A percentile compares a stretch with the other conserved stretches of the same genome.
These are phyloP conservation scores for Pleoardoris graminearum DNA, from an alignment of 2,329 filamentous ascomycete species.

Conservation along the genomic window DNA sequence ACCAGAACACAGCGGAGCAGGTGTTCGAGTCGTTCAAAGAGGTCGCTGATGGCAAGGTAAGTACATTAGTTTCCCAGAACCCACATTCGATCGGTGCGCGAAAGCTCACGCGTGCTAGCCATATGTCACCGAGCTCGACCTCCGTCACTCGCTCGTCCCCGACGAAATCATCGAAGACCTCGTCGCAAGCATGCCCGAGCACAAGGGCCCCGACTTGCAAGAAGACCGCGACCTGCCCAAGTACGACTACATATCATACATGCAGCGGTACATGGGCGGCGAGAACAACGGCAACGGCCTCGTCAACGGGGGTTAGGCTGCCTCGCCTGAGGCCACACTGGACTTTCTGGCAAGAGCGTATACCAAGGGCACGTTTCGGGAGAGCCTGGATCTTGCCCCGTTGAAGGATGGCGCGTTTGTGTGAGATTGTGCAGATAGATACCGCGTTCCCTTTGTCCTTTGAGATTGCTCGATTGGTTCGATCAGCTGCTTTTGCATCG, in stretches of 20 bases:
- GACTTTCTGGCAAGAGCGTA: neutral
- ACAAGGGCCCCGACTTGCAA: slow-evolving; percentile 82
- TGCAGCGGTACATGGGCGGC: slow-evolving; percentile 69
- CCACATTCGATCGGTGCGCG: neutral
- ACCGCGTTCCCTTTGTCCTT: neutral
- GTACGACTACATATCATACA: slow-evolving; percentile 96
- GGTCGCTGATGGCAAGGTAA: slow-evolving; percentile 90
- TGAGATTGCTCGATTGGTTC: neutral
- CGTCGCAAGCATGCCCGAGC: slow-evolving; percentile 80
- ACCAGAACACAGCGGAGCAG: slow-evolving; percentile 97
- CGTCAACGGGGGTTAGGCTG: slow-evolving; percentile 18
- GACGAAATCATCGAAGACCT: slow-evolving; percentile 97
- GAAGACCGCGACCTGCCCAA: slow-evolving; percentile 83
- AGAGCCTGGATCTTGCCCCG: slow-evolving; percentile 1
- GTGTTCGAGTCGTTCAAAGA: slow-evolving; percentile 98
- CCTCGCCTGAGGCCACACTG: slow-evolving; percentile 2
- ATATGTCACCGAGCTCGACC: slow-evolving; percentile 96
- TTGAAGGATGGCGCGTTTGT: neutral
- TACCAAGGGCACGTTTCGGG: neutral
- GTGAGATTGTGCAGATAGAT: neutral
- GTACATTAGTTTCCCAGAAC: slow-evolving; percentile 40
- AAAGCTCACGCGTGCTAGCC: slow-evolving; percentile 54
- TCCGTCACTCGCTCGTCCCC: slow-evolving; percentile 90
- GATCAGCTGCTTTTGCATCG: neutral
- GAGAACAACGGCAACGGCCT: slow-evolving; percentile 24